Base-by-base conservation (phyloP, 1,284 basidiomycete genomes). In the Sporisorium exsertum region DNA sequence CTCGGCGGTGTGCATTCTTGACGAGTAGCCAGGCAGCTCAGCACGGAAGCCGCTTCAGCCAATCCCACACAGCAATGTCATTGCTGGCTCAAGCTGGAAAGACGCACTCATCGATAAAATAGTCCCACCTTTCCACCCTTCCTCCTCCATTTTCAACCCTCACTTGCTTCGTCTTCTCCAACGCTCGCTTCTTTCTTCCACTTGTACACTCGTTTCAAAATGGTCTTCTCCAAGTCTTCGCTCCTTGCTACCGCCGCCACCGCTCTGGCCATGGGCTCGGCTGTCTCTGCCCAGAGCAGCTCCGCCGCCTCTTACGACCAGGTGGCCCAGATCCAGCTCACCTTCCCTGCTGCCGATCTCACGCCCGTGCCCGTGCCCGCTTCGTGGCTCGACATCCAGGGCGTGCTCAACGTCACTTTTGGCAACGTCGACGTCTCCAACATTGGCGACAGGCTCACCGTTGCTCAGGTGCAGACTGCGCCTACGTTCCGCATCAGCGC, bases 341-440 rank as follows among this genome's bases (percentile, higher is more conserved):
- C 59, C 59, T 76, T 76, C 73, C 69, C 73, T 16, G 61, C 73
- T 33, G 73, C 73, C 45, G 69, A 58, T 37, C 52, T 76, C 26
- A 62, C 59, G 53, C 73, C 73, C 18, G 43, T 49, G n/a, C 69
- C 69, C 46, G 56, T 76, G 42, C 73, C 69, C 33, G 32, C 58
- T 18, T 47, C 47, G 53, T 76, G 73, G 73, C 64, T 76, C 67
- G 69, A 76, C 73, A 76, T 76, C 32, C 69, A 72, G 59, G 73
- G 73, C 45, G 69, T 76, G 29, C 73, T 76, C 69, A 76, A 76
- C 73, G 65, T 76, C 56, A 72, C 73, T 12, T 76, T 76, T 16
- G 73, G 73, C 43, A 43, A 65, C 59, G 56, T 62, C 20, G 26
- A 32, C n/a, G 73, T 76, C 29, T 58, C 55, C 42, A 72, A 69